These are phyloP conservation scores for Skeletonema tropicum DNA, from an alignment of 108 stramenopile species.

Conservation along the genomic window DNA sequence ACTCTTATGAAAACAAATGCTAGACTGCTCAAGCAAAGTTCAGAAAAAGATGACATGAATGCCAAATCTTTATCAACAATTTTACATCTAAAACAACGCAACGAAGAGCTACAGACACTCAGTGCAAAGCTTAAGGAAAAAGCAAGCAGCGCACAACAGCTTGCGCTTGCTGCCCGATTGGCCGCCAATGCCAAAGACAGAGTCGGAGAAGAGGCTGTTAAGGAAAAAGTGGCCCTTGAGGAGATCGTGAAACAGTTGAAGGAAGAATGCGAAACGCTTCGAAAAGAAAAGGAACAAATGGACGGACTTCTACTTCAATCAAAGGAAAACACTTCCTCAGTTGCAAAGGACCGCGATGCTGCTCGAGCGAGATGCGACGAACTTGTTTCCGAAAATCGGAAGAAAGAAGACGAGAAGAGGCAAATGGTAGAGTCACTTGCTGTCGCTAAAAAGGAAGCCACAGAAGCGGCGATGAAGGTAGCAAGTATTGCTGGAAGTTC, in stretches of 20 bases:
- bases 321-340: slow-evolving; percentile 46
- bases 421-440: slow-evolving; percentile 72
- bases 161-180: slow-evolving; percentile 79
- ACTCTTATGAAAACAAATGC: slow-evolving; percentile 68
- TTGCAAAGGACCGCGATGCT: slow-evolving; percentile 56
- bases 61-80: slow-evolving; percentile 86
- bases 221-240: slow-evolving; percentile 63
- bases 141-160: slow-evolving; percentile 73
- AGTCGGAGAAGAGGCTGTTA: slow-evolving; percentile 73
- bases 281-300: slow-evolving; percentile 43
- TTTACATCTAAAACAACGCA: slow-evolving; percentile 80
- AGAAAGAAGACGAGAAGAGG: slow-evolving; percentile 64
- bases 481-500: slow-evolving; percentile 24
- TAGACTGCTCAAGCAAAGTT: slow-evolving; percentile 73
- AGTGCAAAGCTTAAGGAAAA: slow-evolving; percentile 76
- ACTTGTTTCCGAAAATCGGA: slow-evolving; percentile 64
- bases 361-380: slow-evolving; percentile 73
- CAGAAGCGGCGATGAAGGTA: slow-evolving; percentile 55
- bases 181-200: slow-evolving; percentile 84
- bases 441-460: slow-evolving; percentile 72
- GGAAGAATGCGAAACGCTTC: slow-evolving; percentile 44
- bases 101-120: slow-evolving; percentile 72
- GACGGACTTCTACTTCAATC: slow-evolving; percentile 48
- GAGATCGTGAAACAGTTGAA: slow-evolving; percentile 37
- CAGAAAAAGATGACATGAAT: slow-evolving; percentile 91